These are phyloP conservation scores for Cryptococcus floricola DNA, from an alignment of 1,284 basidiomycete species.

Conservation along the genomic window DNA sequence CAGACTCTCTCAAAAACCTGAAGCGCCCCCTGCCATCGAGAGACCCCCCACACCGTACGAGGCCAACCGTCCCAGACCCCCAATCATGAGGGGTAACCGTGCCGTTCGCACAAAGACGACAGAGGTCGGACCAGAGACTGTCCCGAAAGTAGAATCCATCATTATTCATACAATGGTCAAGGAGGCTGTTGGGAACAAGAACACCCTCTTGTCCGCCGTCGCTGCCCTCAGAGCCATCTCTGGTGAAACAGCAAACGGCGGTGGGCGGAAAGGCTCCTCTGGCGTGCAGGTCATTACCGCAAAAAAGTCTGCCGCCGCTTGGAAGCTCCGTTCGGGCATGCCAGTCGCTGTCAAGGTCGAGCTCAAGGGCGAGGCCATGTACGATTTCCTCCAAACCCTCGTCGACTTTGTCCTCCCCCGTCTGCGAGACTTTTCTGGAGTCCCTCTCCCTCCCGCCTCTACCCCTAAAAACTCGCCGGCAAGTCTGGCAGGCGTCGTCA, in stretches of 20 bases:
- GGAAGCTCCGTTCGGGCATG: constrained; percentile 74
- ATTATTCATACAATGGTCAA: constrained; percentile 80
- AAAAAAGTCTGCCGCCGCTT: constrained; percentile 75
- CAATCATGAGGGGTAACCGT: constrained; percentile 43
- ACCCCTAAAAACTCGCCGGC: constrained; percentile 58
- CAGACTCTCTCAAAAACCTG: constrained; percentile 45
- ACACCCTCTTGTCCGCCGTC: constrained; percentile 74
- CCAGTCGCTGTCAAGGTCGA: constrained; percentile 87
- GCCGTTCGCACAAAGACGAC: constrained; percentile 41
- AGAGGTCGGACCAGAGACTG: constrained; percentile 61
- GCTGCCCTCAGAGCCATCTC: constrained; percentile 84
- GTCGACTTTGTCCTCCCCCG: constrained; percentile 93
- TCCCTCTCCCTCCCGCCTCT: constrained; percentile 67
- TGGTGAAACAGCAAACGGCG: constrained; percentile 70
- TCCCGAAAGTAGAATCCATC: constrained; percentile 76
- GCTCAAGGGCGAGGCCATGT: constrained; percentile 84
- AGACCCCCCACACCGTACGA: constrained; percentile 45
- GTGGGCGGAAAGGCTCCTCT: constrained; percentile 61
- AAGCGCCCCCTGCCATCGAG: constrained; percentile 21
- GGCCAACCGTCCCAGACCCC: constrained; percentile 42
- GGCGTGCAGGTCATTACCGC: constrained; percentile 80
- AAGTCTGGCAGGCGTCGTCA: constrained; percentile 79
- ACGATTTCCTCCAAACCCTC: constrained; percentile 83
- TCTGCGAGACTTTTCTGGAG: constrained; percentile 81
- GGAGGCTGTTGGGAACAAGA: constrained; percentile 69